Evolutionary conservation across 352 stramenopile species (phyloP).

Genomic region (Phytophthora crassamura): DNA sequence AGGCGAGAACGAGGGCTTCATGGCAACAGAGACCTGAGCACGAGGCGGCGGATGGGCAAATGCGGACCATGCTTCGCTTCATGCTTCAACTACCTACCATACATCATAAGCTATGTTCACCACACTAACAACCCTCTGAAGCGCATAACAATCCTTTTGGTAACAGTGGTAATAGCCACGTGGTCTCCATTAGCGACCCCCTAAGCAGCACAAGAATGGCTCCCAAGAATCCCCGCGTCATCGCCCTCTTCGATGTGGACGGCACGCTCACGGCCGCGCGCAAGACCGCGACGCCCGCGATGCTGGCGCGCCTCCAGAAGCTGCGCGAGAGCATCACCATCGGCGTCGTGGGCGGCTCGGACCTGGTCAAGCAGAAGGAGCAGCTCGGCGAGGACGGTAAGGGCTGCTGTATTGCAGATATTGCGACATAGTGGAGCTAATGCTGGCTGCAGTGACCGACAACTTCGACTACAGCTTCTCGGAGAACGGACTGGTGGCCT

Average conservation of each 20-base stretch:
- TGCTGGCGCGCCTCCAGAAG: slow-evolving; percentile 94
- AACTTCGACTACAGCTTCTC: slow-evolving; percentile 99
- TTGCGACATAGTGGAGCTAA: neutral
- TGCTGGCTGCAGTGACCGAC: slow-evolving; percentile 73
- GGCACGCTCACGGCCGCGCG: slow-evolving; percentile 97
- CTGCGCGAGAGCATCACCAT: slow-evolving; percentile 96
- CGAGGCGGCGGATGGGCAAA: too few species aligned
- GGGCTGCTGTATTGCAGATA: slow-evolving; percentile 1
- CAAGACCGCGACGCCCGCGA: slow-evolving; percentile 90
- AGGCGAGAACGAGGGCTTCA: slow-evolving; percentile 58
- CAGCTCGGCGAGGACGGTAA: slow-evolving; percentile 95
- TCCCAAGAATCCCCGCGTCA: slow-evolving; percentile 90
- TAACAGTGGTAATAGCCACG: slow-evolving; percentile 20
- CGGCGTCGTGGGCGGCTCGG: slow-evolving; percentile 98
- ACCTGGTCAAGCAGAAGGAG: slow-evolving; percentile 99
- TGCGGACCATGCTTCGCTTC: too few species aligned
- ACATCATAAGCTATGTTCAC: neutral
- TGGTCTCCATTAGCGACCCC: slow-evolving; percentile 7
- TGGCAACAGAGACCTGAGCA: neutral
- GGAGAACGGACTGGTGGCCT: slow-evolving; percentile 98
- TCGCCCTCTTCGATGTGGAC: slow-evolving; percentile 99
- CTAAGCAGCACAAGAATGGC: slow-evolving; percentile 37
- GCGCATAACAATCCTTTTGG: neutral
- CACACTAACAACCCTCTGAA: neutral
- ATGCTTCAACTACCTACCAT: slow-evolving; percentile 2